These are phyloP conservation scores for Vachellia collinsii DNA, from an alignment of 306 rosid genomes.

Conservation along the genomic window DNA sequence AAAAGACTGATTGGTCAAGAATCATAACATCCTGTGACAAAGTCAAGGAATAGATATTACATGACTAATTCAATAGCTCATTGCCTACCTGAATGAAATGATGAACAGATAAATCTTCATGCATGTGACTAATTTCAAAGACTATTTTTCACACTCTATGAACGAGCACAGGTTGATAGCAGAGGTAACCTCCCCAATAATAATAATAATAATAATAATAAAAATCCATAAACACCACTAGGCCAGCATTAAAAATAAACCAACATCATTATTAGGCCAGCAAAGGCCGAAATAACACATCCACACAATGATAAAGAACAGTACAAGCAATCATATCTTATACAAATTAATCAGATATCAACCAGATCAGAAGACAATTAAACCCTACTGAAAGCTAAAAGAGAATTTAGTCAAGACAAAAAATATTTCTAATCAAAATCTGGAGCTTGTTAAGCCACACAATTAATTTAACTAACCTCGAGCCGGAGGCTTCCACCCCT, in stretches of 20 bases:
- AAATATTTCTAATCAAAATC: neutral
- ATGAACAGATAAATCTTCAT: slow-evolving; percentile 3
- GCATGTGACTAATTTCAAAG: neutral
- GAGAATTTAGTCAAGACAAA: neutral
- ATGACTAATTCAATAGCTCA: neutral
- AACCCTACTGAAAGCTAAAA: slow-evolving; percentile 17
- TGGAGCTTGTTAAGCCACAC: neutral
- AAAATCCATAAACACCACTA: neutral
- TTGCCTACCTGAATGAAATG: neutral
- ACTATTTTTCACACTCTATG: neutral
- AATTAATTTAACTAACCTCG: slow-evolving; percentile 59
- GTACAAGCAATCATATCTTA: slow-evolving; percentile 19
- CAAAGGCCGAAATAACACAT: neutral
- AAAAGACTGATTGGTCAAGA: slow-evolving; percentile 74
- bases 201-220: no score
- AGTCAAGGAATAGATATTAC: slow-evolving; percentile 33
- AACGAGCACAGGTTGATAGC: neutral
- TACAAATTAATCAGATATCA: slow-evolving; percentile 2
- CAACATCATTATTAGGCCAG: neutral
- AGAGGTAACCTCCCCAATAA: slow-evolving; percentile 11
- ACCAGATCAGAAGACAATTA: neutral
- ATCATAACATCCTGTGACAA: slow-evolving; percentile 80
- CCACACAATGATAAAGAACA: neutral
- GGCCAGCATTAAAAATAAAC: neutral
- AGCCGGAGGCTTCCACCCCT: slow-evolving; percentile 73